These are phyloP conservation scores for Daucus carota DNA, from an alignment of 129 eudicot species.

Conservation along the genomic window DNA sequence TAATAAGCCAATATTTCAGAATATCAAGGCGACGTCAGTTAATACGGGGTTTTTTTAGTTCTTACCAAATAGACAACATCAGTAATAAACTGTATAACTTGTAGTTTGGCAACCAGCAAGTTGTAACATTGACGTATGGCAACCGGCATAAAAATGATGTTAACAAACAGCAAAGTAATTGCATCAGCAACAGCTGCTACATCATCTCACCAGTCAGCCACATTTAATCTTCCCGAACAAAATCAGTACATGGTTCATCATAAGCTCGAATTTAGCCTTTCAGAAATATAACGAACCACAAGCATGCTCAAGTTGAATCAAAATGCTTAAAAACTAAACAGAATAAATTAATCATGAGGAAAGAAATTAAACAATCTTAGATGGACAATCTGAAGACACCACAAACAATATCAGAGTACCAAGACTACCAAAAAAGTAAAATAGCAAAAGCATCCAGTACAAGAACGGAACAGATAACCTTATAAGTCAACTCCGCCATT, in stretches of 20 bases:
- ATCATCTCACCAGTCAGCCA: constrained; percentile 50
- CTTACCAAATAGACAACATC: constrained; percentile 43
- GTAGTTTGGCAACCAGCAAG: constrained; percentile 32
- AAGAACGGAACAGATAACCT: constrained; percentile 40
- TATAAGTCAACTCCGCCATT: constrained; percentile 23
- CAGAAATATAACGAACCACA: neutral
- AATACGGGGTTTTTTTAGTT: constrained; percentile 16
- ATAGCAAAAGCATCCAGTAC: constrained; percentile 24
- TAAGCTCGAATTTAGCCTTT: constrained; percentile 30
- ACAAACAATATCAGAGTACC: constrained; percentile 13
- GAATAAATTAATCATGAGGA: neutral
- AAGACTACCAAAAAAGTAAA: constrained; percentile 21
- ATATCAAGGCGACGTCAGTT: constrained; percentile 24
- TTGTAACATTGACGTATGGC: constrained; percentile 27
- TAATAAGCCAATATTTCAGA: constrained; percentile 13
- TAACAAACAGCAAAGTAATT: constrained; percentile 55
- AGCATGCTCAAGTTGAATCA: constrained; percentile 18
- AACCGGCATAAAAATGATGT: constrained; percentile 39
- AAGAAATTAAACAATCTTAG: neutral
- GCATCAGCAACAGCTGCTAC: constrained; percentile 69
- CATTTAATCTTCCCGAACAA: constrained; percentile 38
- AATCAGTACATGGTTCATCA: constrained; percentile 36
- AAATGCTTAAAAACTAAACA: neutral
- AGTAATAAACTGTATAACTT: constrained; percentile 22
- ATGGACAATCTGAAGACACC: constrained; percentile 5